phyloP scores from a whole-genome alignment of 805 yeast species.

The Brettanomyces bruxellensis region DNA sequence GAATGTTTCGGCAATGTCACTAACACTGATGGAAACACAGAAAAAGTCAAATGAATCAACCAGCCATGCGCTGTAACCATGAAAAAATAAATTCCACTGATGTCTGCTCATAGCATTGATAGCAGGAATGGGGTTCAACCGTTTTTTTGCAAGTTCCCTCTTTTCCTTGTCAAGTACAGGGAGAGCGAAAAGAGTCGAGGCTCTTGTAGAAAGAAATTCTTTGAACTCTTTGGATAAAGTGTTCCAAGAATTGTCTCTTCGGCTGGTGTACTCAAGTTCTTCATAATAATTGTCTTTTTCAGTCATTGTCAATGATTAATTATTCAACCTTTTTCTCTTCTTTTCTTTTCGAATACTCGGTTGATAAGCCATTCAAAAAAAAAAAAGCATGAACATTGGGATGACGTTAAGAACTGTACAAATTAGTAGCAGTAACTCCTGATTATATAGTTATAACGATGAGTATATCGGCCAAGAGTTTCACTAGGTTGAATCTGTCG shows the following conservation, averaged over 20 bases:
- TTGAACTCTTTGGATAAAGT: slow-evolving; percentile 4
- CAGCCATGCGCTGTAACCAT: slow-evolving; percentile 43
- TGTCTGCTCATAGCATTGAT: slow-evolving; percentile 31
- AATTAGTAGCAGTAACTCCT: too few species aligned
- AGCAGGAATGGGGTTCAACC: slow-evolving; percentile 51
- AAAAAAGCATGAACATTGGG: too few species aligned
- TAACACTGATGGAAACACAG: slow-evolving; percentile 25
- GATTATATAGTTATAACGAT: too few species aligned
- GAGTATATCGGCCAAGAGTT: too few species aligned
- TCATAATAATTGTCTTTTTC: background rate
- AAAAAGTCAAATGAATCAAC: slow-evolving; percentile 49
- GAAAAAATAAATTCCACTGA: slow-evolving; percentile 38
- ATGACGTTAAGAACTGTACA: too few species aligned
- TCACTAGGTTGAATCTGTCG: too few species aligned
- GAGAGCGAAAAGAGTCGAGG: slow-evolving; percentile 6
- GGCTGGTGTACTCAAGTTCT: background rate
- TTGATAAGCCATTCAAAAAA: too few species aligned
- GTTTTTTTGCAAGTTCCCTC: slow-evolving; percentile 26
- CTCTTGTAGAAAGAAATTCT: slow-evolving; percentile 5
- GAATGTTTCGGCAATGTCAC: slow-evolving; percentile 31
- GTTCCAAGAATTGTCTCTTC: background rate
- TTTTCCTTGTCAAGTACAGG: slow-evolving; percentile 4
- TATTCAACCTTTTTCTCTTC: too few species aligned
- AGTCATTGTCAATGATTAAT: too few species aligned
- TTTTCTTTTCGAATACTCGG: too few species aligned